A percentile compares a stretch with the other conserved stretches of the same genome.
These are phyloP conservation scores for Actinomortierella ambigua DNA, from an alignment of 371 early-diverging fungal genomes.

Conservation along the genomic window DNA sequence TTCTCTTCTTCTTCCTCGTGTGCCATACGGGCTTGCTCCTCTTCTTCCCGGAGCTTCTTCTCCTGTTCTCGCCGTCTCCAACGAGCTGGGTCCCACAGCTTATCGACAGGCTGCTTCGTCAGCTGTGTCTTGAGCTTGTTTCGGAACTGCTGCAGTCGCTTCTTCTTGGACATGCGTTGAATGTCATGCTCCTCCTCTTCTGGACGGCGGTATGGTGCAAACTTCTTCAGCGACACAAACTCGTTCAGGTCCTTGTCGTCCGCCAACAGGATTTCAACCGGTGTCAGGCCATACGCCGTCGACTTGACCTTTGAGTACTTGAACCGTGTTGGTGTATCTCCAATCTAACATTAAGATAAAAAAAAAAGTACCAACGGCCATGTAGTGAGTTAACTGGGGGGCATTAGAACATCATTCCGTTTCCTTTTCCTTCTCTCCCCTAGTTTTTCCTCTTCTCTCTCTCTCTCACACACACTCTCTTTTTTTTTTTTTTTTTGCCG, in stretches of 20 bases:
- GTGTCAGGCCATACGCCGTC: constrained; percentile 75
- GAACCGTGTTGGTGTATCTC: constrained; percentile 87
- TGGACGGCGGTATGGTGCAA: constrained; percentile 75
- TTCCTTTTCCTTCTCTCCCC: too few species aligned
- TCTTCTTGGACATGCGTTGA: constrained; percentile 60
- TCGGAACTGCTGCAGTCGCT: constrained; percentile 60
- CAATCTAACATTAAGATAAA: constrained; percentile 52
- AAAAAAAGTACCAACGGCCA: constrained; percentile 1
- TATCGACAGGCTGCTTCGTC: constrained; percentile 43
- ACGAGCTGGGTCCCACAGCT: constrained; percentile 49
- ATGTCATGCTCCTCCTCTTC: constrained; percentile 57
- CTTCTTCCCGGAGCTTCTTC: constrained; percentile 27
- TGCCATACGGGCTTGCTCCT: constrained; percentile 15
- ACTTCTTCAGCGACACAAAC: constrained; percentile 80
- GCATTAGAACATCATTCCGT: constrained; percentile 1
- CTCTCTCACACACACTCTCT: too few species aligned
- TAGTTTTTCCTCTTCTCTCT: too few species aligned
- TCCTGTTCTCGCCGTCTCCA: constrained; percentile 39
- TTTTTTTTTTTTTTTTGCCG: too few species aligned
- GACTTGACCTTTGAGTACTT: constrained; percentile 85
- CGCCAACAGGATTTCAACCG: constrained; percentile 87
- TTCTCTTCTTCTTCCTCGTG: constrained; percentile 1
- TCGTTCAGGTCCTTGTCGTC: constrained; percentile 90
- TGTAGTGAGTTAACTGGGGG: not conserved
- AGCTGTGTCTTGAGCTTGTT: constrained; percentile 50